Percentiles rank a stretch among this genome's conserved stretches.
Conservation (phyloP, 345 rosid genomes). For the Gossypium longicalyx region DNA sequence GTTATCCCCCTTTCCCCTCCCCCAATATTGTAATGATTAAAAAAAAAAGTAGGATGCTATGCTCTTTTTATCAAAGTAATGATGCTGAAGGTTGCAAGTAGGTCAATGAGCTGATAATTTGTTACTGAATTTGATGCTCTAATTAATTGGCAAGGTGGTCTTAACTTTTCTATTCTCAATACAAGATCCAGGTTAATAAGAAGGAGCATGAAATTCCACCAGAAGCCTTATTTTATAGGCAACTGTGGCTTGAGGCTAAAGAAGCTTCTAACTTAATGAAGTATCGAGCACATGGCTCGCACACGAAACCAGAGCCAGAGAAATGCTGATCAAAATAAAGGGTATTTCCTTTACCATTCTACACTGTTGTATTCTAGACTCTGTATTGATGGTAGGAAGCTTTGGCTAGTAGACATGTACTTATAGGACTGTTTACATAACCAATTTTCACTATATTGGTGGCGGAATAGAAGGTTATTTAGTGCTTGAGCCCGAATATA, state of each 20-base stretch:
- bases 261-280: conserved; percentile 38
- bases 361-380: not conserved
- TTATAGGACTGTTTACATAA: not conserved
- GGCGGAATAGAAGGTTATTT: not conserved
- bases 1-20: too few species aligned
- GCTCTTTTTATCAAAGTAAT: conserved; percentile 23
- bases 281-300: conserved; percentile 22
- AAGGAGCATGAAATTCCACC: conserved; percentile 27
- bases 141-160: not conserved
- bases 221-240: conserved; percentile 32
- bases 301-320: conserved; percentile 4
- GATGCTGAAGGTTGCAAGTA: conserved; percentile 22
- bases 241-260: conserved; percentile 43
- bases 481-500: not conserved
- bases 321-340: not conserved
- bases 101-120: conserved; percentile 12
- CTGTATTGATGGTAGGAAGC: not conserved
- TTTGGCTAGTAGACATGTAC: not conserved
- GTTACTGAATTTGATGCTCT: not conserved
- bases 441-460: not conserved
- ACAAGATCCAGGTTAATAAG: conserved; percentile 28
- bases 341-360: not conserved
- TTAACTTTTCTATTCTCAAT: conserved; percentile 16
- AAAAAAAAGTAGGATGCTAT: not conserved
- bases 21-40: too few species aligned